Conservation (phyloP, 2,329 filamentous ascomycete genomes). For the Pseudocercospora eumusae region DNA sequence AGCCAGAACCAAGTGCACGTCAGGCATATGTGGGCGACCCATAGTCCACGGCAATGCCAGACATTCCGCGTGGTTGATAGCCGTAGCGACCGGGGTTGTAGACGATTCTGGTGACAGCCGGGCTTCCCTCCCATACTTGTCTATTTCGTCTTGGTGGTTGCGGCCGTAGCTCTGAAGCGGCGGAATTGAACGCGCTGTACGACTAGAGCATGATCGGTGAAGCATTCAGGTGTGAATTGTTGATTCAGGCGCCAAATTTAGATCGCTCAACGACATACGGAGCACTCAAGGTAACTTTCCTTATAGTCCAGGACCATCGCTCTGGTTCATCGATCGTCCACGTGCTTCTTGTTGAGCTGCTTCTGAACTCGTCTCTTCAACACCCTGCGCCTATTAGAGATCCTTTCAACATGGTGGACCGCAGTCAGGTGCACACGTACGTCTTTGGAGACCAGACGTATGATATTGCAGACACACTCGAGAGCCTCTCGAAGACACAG, state of each 20-base stretch:
- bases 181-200: not conserved
- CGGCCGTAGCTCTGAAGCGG: not conserved
- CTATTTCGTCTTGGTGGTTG: not conserved
- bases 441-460: conserved; percentile 33
- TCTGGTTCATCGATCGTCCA: not conserved
- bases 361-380: not conserved
- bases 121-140: not conserved
- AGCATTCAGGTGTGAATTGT: not conserved
- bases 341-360: not conserved
- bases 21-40: not conserved
- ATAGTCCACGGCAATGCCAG: not conserved
- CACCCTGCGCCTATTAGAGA: not conserved
- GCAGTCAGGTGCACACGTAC: conserved; percentile 15
- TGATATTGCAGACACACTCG: conserved; percentile 24
- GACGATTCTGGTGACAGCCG: not conserved
- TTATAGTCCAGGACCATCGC: not conserved
- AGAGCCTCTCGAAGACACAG: conserved; percentile 19
- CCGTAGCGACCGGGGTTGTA: conserved; percentile 2
- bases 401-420: conserved; percentile 12
- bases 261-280: not conserved
- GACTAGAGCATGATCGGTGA: not conserved
- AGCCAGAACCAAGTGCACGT: not conserved
- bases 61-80: not conserved
- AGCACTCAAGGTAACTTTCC: not conserved
- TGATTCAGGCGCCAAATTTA: not conserved